These are phyloP conservation scores for Monosporascus sp. DNA, from an alignment of 2,329 filamentous ascomycete species.

Conservation along the genomic window DNA sequence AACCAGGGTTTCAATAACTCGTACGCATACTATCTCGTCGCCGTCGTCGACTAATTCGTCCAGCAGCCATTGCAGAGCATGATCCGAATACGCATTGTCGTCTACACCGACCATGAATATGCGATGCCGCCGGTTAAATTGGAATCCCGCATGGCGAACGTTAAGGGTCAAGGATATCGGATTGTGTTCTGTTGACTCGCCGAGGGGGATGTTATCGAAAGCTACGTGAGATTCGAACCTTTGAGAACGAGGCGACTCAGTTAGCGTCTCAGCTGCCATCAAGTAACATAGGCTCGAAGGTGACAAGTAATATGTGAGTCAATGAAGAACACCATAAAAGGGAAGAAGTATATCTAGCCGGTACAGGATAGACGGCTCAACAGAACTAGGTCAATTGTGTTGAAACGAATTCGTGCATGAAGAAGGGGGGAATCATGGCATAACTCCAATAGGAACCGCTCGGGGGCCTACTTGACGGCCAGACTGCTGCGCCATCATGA, in stretches of 20 bases:
- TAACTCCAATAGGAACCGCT: neutral
- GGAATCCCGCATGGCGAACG: slow-evolving; percentile 80
- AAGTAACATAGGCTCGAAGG: slow-evolving; percentile 5
- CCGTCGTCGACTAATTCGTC: slow-evolving; percentile 90
- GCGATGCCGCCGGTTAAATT: slow-evolving; percentile 71
- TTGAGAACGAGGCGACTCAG: slow-evolving; percentile 28
- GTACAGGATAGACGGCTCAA: neutral
- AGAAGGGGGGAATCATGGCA: neutral
- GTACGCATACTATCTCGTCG: slow-evolving; percentile 85
- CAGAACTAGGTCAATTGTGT: neutral
- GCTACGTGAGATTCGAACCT: slow-evolving; percentile 57
- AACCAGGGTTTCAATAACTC: slow-evolving; percentile 79
- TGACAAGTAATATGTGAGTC: slow-evolving; percentile 3
- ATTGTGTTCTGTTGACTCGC: slow-evolving; percentile 55
- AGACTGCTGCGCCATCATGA: neutral
- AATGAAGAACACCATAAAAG: slow-evolving; percentile 3
- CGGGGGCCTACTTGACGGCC: neutral
- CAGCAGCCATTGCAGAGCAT: slow-evolving; percentile 86
- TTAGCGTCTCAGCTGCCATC: slow-evolving; percentile 30
- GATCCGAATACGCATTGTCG: slow-evolving; percentile 86
- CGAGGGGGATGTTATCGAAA: slow-evolving; percentile 54
- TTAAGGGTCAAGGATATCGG: slow-evolving; percentile 72
- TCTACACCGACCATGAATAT: slow-evolving; percentile 90
- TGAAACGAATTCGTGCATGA: neutral
- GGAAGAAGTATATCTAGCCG: neutral